Evolutionary conservation across 2,329 filamentous ascomycete species (phyloP).

Genomic region (Talaromyces marneffei): DNA sequence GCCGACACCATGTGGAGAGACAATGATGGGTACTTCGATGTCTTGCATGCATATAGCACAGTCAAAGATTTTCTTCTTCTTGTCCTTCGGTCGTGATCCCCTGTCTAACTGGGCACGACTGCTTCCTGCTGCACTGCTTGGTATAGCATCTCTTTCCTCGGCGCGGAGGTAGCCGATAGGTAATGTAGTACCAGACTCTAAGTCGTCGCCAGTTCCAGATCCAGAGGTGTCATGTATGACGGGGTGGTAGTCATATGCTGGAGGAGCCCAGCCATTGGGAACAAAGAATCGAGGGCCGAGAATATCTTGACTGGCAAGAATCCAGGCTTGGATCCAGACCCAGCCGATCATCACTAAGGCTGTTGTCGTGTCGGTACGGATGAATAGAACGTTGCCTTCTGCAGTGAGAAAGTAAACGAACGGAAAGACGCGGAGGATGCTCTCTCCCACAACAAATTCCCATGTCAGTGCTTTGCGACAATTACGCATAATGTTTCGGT

Average conservation of each 20-base stretch:
- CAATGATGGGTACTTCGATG: conserved; percentile 78
- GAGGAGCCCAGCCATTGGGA: conserved; percentile 59
- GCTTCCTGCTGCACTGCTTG: conserved; percentile 27
- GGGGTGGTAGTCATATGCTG: conserved; percentile 86
- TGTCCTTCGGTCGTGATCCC: conserved; percentile 32
- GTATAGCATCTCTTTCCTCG: conserved; percentile 34
- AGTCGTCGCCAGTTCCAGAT: conserved; percentile 57
- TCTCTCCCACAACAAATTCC: conserved; percentile 85
- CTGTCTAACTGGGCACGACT: conserved; percentile 27
- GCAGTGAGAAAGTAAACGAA: conserved; percentile 80
- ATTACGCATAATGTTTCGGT: conserved; percentile 83
- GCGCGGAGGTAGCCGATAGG: conserved; percentile 66
- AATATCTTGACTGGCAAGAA: conserved; percentile 75
- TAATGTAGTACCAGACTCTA: conserved; percentile 68
- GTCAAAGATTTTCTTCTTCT: conserved; percentile 64
- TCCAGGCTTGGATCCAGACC: conserved; percentile 79
- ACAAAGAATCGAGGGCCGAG: conserved; percentile 85
- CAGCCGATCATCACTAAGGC: conserved; percentile 64
- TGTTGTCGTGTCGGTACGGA: conserved; percentile 59
- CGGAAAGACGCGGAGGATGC: conserved; percentile 68
- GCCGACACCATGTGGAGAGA: conserved; percentile 46
- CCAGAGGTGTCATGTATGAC: conserved; percentile 55
- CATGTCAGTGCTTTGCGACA: conserved; percentile 86
- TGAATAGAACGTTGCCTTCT: conserved; percentile 73
- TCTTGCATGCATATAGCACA: conserved; percentile 93